Base-by-base conservation (phyloP, 306 rosid species). In the Vigna radiata region DNA sequence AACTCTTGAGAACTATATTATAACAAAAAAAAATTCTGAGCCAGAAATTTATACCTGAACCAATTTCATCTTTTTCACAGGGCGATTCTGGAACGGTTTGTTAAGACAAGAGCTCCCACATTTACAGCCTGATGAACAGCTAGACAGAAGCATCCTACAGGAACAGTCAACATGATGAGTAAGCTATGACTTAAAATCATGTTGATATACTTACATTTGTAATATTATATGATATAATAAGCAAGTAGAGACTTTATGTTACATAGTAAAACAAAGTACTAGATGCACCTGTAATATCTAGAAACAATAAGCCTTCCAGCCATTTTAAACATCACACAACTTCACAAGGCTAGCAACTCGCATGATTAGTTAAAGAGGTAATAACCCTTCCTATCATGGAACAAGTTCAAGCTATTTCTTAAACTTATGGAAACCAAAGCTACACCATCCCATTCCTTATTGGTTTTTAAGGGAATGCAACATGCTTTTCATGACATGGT, bases 91-190 rank as follows among this genome's bases (percentile, higher is more conserved):
- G 77, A 94, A 94, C 44, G 98, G 85, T 79, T 94, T 94, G 87
- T 94, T 94, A 54, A 90, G 88, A 88, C 98, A 94, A 21, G 86
- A 76, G 79, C 12, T 72, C 77, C 96, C 97, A 80, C 97, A 94
- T 85, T 94, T 94, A 84, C 98, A 94, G 75, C 83, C 90, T 73
- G 95, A 86, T 33, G 98, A 94, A 82, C 98, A 94, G 88, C 98
- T 86, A 74, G 97, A 91, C 75, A 85, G 86, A 85, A 94, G 96
- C 97, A 94, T 84, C 88, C 97, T 94, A 82, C 60, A 87, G 23
- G 70, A 69, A 60, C 33, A 50, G 65, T 75, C 67, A 78, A 73
- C 58, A 60, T 70, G 68, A 72, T 14, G 47, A 77, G 66, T 56
- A 74, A 76, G 6, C 59, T 76, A 65, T 55, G 79, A 37, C 13